A percentile compares a stretch with the other conserved stretches of the same genome.
These are phyloP conservation scores for Fagopyrum esculentum DNA, from an alignment of 148 eudicot species.

Conservation along the genomic window DNA sequence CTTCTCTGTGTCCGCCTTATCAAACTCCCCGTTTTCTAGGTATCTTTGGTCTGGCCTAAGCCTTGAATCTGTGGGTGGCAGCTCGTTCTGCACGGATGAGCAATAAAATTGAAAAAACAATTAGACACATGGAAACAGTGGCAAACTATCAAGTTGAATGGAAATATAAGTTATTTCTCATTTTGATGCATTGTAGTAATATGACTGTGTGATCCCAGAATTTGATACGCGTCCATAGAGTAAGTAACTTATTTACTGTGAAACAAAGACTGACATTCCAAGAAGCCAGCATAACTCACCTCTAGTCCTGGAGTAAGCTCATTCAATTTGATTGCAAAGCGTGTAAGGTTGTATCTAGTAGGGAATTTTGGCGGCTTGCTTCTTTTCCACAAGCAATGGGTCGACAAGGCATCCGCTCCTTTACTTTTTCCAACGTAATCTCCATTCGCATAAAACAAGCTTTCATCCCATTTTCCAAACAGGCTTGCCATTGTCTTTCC, in stretches of 20 bases:
- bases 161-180: background rate
- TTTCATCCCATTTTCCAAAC: slow-evolving; percentile 20
- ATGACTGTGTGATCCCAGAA: too few relatives aligned
- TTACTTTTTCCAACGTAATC: slow-evolving; percentile 42
- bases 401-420: slow-evolving; percentile 33
- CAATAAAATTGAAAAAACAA: slow-evolving; percentile 3
- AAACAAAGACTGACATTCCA: background rate
- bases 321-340: slow-evolving; percentile 77
- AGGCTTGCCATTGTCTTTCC: slow-evolving; percentile 15
- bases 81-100: slow-evolving; percentile 52
- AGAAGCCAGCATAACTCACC: slow-evolving; percentile 30
- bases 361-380: slow-evolving; percentile 47
- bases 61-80: slow-evolving; percentile 92
- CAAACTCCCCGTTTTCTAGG: slow-evolving; percentile 91
- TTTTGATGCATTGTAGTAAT: too few relatives aligned
- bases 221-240: background rate
- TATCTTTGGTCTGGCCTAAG: slow-evolving; percentile 93
- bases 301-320: slow-evolving; percentile 81
- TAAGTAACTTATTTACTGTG: background rate
- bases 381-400: slow-evolving; percentile 63
- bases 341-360: slow-evolving; percentile 77
- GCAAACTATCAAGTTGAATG: background rate
- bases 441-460: slow-evolving; percentile 15
- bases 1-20: slow-evolving; percentile 81
- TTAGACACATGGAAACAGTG: background rate